Percentiles rank a stretch among this genome's conserved stretches.
phyloP scores from a whole-genome alignment of 1,284 basidiomycete genomes.

The Sporisorium sorghi region DNA sequence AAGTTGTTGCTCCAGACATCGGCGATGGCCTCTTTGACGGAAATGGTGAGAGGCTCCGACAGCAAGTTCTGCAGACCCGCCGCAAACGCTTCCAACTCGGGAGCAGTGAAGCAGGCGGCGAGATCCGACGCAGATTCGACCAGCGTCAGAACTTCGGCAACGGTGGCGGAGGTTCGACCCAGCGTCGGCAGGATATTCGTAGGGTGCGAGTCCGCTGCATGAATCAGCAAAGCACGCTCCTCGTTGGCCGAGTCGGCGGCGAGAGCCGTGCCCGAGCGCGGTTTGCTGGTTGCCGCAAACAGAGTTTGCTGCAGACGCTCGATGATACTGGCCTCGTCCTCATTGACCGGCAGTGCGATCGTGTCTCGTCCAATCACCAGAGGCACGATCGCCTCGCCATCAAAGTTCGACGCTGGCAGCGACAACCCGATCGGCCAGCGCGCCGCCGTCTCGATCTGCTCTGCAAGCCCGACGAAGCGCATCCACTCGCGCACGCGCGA shows the following conservation, averaged over 20 bases:
- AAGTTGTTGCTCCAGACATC: slow-evolving; percentile 43
- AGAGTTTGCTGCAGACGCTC: slow-evolving; percentile 38
- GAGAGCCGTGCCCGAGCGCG: slow-evolving; percentile 3
- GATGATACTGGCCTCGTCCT: slow-evolving; percentile 48
- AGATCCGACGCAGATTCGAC: slow-evolving; percentile 45
- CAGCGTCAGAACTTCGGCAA: slow-evolving; percentile 40
- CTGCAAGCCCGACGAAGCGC: slow-evolving; percentile 59
- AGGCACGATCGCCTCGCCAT: slow-evolving; percentile 30
- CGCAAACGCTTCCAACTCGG: slow-evolving; percentile 40
- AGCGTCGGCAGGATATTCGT: slow-evolving; percentile 42
- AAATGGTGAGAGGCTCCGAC: slow-evolving; percentile 35
- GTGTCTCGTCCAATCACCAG: slow-evolving; percentile 51
- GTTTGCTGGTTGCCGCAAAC: slow-evolving; percentile 1
- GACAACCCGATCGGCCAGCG: slow-evolving; percentile 58
- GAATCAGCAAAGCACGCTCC: slow-evolving; percentile 38
- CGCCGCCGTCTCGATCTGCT: slow-evolving; percentile 60
- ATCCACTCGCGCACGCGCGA: slow-evolving; percentile 57
- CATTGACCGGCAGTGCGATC: slow-evolving; percentile 48
- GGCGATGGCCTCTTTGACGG: slow-evolving; percentile 44
- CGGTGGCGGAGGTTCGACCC: slow-evolving; percentile 43
- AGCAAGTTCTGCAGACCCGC: slow-evolving; percentile 38
- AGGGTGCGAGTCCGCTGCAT: slow-evolving; percentile 39
- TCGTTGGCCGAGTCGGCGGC: slow-evolving; percentile 15
- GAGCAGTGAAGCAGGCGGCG: slow-evolving; percentile 33
- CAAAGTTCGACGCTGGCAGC: slow-evolving; percentile 16